Percentiles rank a stretch among this genome's conserved stretches.
Evolutionary conservation across 2,329 filamentous ascomycete species (phyloP).

Genomic region (Cercospora brassicicola): DNA sequence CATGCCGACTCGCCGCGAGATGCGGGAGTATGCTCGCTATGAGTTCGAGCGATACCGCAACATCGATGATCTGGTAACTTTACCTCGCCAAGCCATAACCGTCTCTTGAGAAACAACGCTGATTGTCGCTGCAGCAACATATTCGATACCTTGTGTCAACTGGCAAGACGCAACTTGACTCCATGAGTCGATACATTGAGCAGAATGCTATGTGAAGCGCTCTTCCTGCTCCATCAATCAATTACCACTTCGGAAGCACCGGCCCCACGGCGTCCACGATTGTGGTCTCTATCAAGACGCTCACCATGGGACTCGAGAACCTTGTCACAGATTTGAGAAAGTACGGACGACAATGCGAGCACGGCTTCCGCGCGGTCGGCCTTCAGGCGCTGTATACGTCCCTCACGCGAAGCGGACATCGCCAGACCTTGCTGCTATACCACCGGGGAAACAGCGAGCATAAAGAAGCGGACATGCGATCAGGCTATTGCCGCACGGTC

Average conservation of each 20-base stretch:
- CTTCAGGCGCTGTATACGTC: background rate
- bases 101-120: slow-evolving; percentile 12
- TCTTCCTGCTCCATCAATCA: background rate
- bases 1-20: slow-evolving; percentile 42
- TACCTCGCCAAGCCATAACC: background rate
- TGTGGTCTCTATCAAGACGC: background rate
- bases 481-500: background rate
- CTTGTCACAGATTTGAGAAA: background rate
- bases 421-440: background rate
- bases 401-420: background rate
- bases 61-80: slow-evolving; percentile 49
- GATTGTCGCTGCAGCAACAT: slow-evolving; percentile 39
- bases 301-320: slow-evolving; percentile 4
- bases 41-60: slow-evolving; percentile 52
- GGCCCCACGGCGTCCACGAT: background rate
- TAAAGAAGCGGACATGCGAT: background rate
- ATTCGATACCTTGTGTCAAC: slow-evolving; percentile 53
- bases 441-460: background rate
- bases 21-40: slow-evolving; percentile 50
- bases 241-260: background rate
- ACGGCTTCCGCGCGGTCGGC: background rate
- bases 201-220: slow-evolving; percentile 23
- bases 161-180: slow-evolving; percentile 54
- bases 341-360: background rate
- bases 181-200: slow-evolving; percentile 48